A percentile compares a stretch with the other conserved stretches of the same genome.
Conservation (phyloP, 2,329 filamentous ascomycete species). For the Diaporthe sp. region DNA sequence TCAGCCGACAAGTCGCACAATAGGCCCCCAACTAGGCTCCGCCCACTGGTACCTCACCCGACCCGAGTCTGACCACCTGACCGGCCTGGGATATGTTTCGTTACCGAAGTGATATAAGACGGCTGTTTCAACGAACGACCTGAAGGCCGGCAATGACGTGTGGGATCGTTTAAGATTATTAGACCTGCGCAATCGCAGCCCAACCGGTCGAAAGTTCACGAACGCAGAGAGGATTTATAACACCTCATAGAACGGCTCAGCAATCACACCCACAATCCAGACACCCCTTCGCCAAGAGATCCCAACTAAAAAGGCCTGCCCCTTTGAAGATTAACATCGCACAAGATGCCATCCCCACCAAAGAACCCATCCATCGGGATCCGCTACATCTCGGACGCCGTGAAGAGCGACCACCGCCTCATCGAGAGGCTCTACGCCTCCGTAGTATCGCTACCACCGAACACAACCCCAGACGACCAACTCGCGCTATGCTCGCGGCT, state of each 20-base stretch:
- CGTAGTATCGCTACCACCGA: background rate
- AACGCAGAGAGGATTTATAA: background rate
- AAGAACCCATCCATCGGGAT: conserved; percentile 25
- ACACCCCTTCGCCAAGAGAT: background rate
- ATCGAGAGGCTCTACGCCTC: conserved; percentile 31
- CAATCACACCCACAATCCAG: background rate
- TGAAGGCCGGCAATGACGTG: conserved; percentile 12
- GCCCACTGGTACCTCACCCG: background rate
- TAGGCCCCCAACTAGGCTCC: background rate
- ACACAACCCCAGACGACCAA: background rate
- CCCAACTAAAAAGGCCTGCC: background rate
- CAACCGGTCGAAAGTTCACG: background rate
- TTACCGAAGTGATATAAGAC: background rate
- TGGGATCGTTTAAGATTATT: background rate
- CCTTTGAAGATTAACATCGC: background rate
- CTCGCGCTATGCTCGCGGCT: conserved; percentile 19
- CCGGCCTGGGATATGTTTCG: conserved; percentile 18
- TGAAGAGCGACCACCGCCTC: conserved; percentile 38
- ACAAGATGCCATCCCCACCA: conserved; percentile 12
- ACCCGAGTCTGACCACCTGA: background rate
- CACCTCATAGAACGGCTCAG: background rate
- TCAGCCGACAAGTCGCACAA: background rate
- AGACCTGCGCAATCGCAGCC: conserved; percentile 1
- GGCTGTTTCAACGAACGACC: background rate
- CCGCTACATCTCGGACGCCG: conserved; percentile 39